These are phyloP conservation scores for Fusarium anguioides DNA, from an alignment of 2,329 filamentous ascomycete genomes.

Conservation along the genomic window DNA sequence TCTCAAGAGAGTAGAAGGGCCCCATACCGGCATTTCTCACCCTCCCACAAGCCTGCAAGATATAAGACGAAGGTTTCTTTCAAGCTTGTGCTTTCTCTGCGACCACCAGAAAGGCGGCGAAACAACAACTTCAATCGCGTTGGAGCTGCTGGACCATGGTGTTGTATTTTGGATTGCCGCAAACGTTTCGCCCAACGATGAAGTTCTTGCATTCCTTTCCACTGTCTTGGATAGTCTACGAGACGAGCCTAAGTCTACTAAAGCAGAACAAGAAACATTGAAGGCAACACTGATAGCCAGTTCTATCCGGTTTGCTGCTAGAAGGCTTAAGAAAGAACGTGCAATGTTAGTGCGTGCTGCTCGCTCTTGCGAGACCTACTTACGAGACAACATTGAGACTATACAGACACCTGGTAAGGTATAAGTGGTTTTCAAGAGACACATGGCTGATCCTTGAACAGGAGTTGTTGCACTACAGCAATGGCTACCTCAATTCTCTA, in stretches of 20 bases:
- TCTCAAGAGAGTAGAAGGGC: constrained; percentile 22
- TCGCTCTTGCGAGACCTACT: constrained; percentile 18
- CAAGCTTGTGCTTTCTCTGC: constrained; percentile 57
- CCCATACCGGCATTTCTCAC: constrained; percentile 5
- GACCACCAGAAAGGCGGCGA: constrained; percentile 59
- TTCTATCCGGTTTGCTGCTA: constrained; percentile 32
- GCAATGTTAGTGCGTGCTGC: constrained; percentile 23
- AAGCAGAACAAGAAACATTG: neutral
- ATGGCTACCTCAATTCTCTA: constrained; percentile 27
- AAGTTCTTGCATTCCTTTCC: constrained; percentile 47
- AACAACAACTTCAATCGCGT: constrained; percentile 56
- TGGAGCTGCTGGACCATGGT: constrained; percentile 49
- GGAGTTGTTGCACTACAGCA: neutral
- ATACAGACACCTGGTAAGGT: constrained; percentile 11
- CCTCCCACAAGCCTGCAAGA: neutral
- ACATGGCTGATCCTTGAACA: neutral
- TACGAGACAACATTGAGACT: neutral
- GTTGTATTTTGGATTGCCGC: constrained; percentile 58
- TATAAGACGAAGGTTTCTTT: constrained; percentile 48
- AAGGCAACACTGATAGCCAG: neutral
- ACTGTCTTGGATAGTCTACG: constrained; percentile 36
- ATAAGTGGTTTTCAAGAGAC: neutral
- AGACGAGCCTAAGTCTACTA: neutral
- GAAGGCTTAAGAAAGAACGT: constrained; percentile 42
- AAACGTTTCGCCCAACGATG: constrained; percentile 46